phyloP scores from a whole-genome alignment of 2,329 filamentous ascomycete genomes.

The Lachnellula suecica region DNA sequence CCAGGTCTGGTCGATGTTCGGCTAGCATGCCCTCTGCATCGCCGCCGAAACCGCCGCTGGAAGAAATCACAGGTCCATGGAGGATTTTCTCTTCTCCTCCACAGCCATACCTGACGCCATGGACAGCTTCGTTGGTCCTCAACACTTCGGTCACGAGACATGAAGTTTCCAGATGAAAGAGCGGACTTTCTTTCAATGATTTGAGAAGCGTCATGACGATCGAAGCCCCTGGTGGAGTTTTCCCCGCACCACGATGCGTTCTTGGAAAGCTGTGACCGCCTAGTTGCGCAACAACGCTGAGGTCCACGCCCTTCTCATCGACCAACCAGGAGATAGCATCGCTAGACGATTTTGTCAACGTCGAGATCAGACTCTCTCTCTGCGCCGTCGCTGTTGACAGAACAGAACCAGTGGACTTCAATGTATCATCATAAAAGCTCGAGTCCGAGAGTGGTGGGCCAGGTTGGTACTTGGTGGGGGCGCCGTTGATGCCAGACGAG shows the following conservation, averaged over 20 bases:
- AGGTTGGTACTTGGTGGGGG: conserved; percentile 56
- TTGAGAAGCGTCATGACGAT: conserved; percentile 56
- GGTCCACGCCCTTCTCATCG: conserved; percentile 56
- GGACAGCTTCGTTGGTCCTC: conserved; percentile 37
- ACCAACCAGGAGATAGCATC: conserved; percentile 55
- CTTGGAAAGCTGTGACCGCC: conserved; percentile 57
- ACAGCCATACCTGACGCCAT: conserved; percentile 50
- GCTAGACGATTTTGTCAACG: conserved; percentile 47
- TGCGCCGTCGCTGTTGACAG: conserved; percentile 18
- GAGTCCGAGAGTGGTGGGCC: conserved; percentile 35
- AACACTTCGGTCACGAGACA: conserved; percentile 54
- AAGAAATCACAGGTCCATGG: conserved; percentile 57
- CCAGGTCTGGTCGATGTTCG: conserved; percentile 57
- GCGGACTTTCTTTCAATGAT: conserved; percentile 45
- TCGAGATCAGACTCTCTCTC: conserved; percentile 45
- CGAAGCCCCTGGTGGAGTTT: conserved; percentile 56
- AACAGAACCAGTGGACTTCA: conserved; percentile 51
- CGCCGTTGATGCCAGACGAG: conserved; percentile 65
- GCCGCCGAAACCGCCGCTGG: conserved; percentile 61
- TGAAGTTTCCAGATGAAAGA: conserved; percentile 51
- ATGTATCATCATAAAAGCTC: conserved; percentile 54
- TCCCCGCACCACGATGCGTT: conserved; percentile 57
- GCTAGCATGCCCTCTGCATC: conserved; percentile 57
- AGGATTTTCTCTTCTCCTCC: conserved; percentile 36
- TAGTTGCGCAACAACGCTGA: conserved; percentile 56